These are phyloP conservation scores for Tephrocybe sp. DNA, from an alignment of 768 basidiomycete species.

Conservation along the genomic window DNA sequence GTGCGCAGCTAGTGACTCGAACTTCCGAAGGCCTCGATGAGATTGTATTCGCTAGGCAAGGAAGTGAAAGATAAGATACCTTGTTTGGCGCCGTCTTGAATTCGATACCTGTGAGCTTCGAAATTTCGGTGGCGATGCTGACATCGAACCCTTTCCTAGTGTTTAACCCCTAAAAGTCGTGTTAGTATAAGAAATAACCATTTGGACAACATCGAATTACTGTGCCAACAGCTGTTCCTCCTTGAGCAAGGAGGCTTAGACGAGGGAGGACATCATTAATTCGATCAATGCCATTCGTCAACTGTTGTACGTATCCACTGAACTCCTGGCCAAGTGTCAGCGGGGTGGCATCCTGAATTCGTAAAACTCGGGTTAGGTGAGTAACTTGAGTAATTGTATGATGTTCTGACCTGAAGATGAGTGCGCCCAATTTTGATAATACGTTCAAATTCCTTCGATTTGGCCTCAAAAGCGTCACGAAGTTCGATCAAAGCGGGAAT, in stretches of 20 bases:
- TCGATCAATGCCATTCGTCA: constrained; percentile 86
- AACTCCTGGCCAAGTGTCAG: constrained; percentile 98
- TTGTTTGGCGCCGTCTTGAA: constrained; percentile 99
- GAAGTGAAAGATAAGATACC: constrained; percentile 34
- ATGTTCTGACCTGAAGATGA: constrained; percentile 70
- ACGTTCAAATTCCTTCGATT: constrained; percentile 78
- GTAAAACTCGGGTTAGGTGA: neutral
- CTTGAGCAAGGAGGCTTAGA: constrained; percentile 88
- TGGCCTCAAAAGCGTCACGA: constrained; percentile 78
- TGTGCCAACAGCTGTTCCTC: constrained; percentile 98
- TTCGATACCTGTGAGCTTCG: constrained; percentile 83
- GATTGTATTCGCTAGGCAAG: neutral
- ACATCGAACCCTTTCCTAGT: constrained; percentile 96
- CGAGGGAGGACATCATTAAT: constrained; percentile 81
- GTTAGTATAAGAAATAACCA: neutral
- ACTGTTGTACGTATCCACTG: constrained; percentile 95
- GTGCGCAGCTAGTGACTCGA: constrained; percentile 96
- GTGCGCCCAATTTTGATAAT: constrained; percentile 99
- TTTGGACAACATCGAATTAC: constrained; percentile 40
- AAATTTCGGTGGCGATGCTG: constrained; percentile 88
- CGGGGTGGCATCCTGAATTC: constrained; percentile 86
- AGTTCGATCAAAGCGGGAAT: constrained; percentile 86
- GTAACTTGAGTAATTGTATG: neutral
- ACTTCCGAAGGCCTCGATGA: constrained; percentile 43
- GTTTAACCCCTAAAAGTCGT: constrained; percentile 80